phyloP scores from a whole-genome alignment of 768 basidiomycete species.

The Hypsizygus marmoreus region DNA sequence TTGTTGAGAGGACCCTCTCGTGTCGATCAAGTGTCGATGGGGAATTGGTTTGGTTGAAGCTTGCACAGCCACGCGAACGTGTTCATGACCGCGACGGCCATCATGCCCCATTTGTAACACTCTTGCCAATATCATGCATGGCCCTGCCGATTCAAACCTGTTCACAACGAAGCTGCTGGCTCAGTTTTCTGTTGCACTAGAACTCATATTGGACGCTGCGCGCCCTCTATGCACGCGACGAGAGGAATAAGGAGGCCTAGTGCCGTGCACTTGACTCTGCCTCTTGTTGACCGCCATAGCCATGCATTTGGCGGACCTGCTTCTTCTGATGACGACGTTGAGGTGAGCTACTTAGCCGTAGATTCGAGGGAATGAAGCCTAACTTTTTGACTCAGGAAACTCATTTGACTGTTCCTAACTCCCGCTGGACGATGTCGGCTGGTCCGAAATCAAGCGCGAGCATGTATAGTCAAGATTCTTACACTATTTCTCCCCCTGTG shows the following conservation, averaged over 20 bases:
- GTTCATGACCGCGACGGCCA: too few species aligned
- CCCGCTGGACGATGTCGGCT: constrained; percentile 19
- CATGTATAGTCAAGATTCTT: constrained; percentile 24
- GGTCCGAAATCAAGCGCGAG: constrained; percentile 21
- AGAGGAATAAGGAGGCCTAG: constrained; percentile 14
- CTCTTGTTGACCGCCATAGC: constrained; percentile 15
- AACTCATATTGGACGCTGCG: background rate
- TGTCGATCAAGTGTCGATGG: too few species aligned
- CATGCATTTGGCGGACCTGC: background rate
- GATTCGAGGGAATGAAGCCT: background rate
- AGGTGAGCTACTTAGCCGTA: background rate
- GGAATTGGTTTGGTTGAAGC: too few species aligned
- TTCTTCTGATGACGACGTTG: background rate
- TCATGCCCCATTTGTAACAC: too few species aligned
- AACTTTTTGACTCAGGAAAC: constrained; percentile 9
- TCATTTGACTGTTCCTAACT: constrained; percentile 9
- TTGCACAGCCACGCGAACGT: too few species aligned
- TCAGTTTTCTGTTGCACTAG: constrained; percentile 5
- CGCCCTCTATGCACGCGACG: constrained; percentile 3
- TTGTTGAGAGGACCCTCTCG: too few species aligned
- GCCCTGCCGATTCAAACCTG: too few species aligned
- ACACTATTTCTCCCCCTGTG: constrained; percentile 10
- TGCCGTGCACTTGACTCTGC: constrained; percentile 12
- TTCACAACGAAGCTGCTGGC: constrained; percentile 18
- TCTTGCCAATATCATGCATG: too few species aligned